A percentile compares a stretch with the other conserved stretches of the same genome.
phyloP scores from a whole-genome alignment of 148 eudicot species.

The Chenopodium quinoa region DNA sequence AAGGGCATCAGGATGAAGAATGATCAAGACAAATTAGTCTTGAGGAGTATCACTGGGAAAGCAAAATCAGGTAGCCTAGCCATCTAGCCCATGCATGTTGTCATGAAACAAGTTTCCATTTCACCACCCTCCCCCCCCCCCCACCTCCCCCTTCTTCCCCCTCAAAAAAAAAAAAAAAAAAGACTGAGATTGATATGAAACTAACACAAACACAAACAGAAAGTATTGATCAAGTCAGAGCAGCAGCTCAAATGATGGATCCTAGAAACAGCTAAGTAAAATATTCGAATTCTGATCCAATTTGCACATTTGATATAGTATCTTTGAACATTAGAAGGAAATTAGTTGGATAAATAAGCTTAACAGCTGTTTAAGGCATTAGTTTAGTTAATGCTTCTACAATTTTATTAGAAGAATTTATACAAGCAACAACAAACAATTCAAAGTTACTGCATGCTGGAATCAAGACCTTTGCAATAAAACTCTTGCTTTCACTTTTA shows the following conservation, averaged over 20 bases:
- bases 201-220: neutral
- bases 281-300: neutral
- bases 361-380: neutral
- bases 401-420: too few relatives aligned
- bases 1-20: neutral
- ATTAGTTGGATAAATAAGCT: neutral
- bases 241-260: neutral
- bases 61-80: neutral
- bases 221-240: neutral
- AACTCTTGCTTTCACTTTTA: neutral
- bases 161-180: neutral
- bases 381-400: neutral
- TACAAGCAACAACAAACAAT: neutral
- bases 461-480: too few relatives aligned
- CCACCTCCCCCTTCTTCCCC: too few relatives aligned
- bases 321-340: neutral
- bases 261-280: neutral
- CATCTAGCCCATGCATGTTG: neutral
- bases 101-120: neutral
- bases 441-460: neutral
- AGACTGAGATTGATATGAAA: neutral
- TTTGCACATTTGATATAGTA: neutral
- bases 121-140: neutral
- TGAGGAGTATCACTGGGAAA: neutral
- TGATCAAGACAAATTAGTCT: neutral